Conservation (phyloP, 257 asterid species). For the Solanum bulbocastanum region DNA sequence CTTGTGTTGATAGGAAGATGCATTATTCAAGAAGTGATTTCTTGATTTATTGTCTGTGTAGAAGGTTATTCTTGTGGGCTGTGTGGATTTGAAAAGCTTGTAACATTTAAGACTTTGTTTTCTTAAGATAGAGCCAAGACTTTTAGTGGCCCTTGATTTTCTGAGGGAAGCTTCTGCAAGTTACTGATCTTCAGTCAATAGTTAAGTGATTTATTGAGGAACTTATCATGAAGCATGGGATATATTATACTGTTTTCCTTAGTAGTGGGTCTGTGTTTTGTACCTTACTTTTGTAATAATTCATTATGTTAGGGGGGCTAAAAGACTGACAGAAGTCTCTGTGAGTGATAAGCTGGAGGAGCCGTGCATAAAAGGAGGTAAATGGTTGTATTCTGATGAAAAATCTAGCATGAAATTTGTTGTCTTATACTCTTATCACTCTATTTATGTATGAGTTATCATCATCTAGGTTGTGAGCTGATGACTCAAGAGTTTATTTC, state of each 20-base stretch:
- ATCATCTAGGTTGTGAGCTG: not conserved
- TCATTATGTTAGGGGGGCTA: slow-evolving; percentile 26
- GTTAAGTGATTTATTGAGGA: not conserved
- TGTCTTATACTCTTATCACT: not conserved
- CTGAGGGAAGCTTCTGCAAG: not conserved
- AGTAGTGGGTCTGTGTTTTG: not conserved
- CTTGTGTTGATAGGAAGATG: not conserved
- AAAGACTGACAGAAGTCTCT: slow-evolving; percentile 70
- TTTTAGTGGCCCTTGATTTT: not conserved
- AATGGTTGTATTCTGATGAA: not conserved
- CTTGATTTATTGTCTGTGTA: not conserved
- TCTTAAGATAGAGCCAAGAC: not conserved
- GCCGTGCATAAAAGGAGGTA: slow-evolving; percentile 95
- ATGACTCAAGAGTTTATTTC: not conserved
- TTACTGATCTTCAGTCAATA: not conserved
- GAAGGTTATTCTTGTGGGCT: not conserved
- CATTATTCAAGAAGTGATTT: not conserved
- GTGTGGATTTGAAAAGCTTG: not conserved
- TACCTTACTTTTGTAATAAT: not conserved
- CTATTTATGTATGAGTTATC: not conserved
- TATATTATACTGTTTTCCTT: not conserved
- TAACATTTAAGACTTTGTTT: not conserved
- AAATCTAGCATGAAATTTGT: not conserved
- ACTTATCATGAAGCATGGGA: not conserved
- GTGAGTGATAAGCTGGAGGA: slow-evolving; percentile 90